Conservation (phyloP, 352 stramenopile species). For the Phytopythium mirpurense region DNA sequence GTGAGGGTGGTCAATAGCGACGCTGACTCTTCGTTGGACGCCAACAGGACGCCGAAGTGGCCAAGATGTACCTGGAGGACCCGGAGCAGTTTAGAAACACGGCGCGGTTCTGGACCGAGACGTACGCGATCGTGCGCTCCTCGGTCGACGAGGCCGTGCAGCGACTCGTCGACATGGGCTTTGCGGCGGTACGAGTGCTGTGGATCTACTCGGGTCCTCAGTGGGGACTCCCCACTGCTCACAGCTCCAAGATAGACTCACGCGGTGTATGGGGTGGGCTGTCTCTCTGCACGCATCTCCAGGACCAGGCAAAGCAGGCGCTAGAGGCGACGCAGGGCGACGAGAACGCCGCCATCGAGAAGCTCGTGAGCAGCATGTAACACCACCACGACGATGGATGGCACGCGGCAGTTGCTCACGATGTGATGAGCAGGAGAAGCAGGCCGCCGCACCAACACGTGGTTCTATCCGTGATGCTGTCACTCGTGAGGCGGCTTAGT, state of each 20-base stretch:
- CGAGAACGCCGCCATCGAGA: constrained; percentile 87
- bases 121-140: constrained; percentile 85
- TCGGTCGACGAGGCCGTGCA: constrained; percentile 49
- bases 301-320: constrained; percentile 69
- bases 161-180: constrained; percentile 85
- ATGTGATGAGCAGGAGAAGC: neutral
- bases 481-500: too few species aligned
- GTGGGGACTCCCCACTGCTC: too few species aligned
- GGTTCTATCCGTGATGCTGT: neutral
- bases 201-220: neutral
- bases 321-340: constrained; percentile 67
- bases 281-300: too few species aligned
- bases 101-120: constrained; percentile 95
- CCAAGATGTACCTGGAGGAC: constrained; percentile 95
- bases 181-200: constrained; percentile 41
- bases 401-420: neutral
- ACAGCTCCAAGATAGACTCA: too few species aligned
- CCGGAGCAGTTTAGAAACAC: constrained; percentile 91
- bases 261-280: too few species aligned
- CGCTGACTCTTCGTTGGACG: neutral
- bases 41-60: constrained; percentile 91
- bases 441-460: neutral
- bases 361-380: constrained; percentile 68
- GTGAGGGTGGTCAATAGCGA: too few species aligned
- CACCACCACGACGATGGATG: neutral